Conservation (phyloP, 139 green algal species). For the Haematococcus lacustris region DNA sequence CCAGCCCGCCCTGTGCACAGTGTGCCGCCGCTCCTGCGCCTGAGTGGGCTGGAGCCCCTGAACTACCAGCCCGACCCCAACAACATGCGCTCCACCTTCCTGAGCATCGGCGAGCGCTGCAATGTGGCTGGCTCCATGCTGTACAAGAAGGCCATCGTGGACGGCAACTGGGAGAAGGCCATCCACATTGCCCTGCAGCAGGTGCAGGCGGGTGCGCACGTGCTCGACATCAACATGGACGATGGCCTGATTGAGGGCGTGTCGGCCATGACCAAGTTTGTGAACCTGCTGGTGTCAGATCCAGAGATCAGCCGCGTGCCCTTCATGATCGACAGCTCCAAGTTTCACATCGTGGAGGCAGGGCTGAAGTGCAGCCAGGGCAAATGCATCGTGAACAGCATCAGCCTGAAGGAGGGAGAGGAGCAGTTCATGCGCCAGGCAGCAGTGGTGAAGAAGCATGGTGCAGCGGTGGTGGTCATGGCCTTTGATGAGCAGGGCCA, state of each 20-base stretch:
- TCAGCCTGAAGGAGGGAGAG: conserved; percentile 97
- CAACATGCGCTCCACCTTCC: conserved; percentile 86
- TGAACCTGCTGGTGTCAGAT: no score
- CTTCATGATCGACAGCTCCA: conserved; percentile 98
- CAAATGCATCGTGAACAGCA: conserved; percentile 99
- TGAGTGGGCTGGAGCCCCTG: conserved; percentile 91
- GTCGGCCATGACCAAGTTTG: conserved; percentile 90
- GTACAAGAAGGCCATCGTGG: conserved; percentile 97
- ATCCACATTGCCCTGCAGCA: conserved; percentile 75
- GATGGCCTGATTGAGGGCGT: conserved; percentile 95
- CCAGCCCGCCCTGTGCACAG: conserved; percentile 41
- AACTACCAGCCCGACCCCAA: conserved; percentile 87
- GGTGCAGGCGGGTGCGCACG: conserved; percentile 68
- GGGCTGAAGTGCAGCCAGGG: conserved; percentile 91
- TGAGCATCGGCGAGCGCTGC: conserved; percentile 96
- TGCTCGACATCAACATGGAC: conserved; percentile 99
- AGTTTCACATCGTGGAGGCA: conserved; percentile 97
- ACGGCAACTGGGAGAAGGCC: conserved; percentile 92
- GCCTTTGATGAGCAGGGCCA: conserved; percentile 94
- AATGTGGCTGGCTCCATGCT: conserved; percentile 93
- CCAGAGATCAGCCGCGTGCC: conserved; percentile 89
- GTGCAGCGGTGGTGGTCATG: conserved; percentile 97
- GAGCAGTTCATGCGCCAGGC: conserved; percentile 84
- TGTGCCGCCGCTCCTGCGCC: no score
- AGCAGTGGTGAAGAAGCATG: conserved; percentile 76